phyloP scores from a whole-genome alignment of 208 protist genomes.

The Herpetomonas tarakana region DNA sequence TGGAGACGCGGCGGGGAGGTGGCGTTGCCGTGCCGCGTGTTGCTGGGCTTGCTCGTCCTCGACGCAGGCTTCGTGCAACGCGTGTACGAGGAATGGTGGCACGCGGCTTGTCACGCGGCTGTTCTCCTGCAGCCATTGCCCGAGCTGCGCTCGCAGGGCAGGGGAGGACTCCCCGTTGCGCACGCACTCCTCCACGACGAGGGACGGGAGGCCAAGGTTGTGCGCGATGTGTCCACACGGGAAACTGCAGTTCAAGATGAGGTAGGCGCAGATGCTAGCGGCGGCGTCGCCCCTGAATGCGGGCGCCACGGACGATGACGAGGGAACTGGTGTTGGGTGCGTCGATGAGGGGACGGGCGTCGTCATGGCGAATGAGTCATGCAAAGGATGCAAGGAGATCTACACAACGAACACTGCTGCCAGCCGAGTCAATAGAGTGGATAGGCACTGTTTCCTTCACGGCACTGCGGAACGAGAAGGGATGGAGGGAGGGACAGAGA shows the following conservation, averaged over 20 bases:
- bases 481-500: no score
- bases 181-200: conserved; percentile 79
- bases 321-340: neutral
- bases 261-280: conserved; percentile 55
- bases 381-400: neutral
- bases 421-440: no score
- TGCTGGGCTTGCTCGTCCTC: conserved; percentile 18
- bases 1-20: conserved; percentile 2
- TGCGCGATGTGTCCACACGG: conserved; percentile 36
- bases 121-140: conserved; percentile 56
- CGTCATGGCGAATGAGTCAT: neutral
- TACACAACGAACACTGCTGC: neutral
- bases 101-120: conserved; percentile 3
- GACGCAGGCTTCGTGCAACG: conserved; percentile 27
- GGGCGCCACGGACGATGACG: neutral
- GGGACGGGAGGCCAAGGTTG: conserved; percentile 48
- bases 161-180: conserved; percentile 61
- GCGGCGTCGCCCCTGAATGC: conserved; percentile 33
- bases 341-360: neutral
- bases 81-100: conserved; percentile 5
- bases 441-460: no score
- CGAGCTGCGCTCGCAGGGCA: conserved; percentile 54
- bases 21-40: neutral
- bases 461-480: no score
- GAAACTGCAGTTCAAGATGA: conserved; percentile 48